Conservation (phyloP, 768 basidiomycete species). For the Leucocoprinus leucothites region DNA sequence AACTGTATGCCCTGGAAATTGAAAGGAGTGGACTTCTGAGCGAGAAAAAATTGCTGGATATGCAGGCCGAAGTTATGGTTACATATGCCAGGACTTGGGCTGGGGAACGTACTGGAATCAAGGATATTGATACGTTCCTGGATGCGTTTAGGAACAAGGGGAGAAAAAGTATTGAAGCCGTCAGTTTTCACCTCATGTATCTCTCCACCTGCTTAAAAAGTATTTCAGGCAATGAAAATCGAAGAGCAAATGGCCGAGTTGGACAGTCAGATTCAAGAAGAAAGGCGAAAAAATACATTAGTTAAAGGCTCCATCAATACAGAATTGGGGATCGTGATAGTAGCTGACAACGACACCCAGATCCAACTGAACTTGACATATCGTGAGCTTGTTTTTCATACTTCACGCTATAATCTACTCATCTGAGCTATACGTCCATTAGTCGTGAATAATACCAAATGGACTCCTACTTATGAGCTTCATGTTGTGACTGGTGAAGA, state of each 20-base stretch:
- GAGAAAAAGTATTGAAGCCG: constrained; percentile 29
- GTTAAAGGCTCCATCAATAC: constrained; percentile 33
- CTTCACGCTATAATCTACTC: too few species aligned
- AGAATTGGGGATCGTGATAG: constrained; percentile 40
- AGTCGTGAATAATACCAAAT: constrained; percentile 51
- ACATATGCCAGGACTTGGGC: constrained; percentile 41
- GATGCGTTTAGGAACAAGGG: constrained; percentile 36
- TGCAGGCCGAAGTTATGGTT: constrained; percentile 39
- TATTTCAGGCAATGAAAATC: constrained; percentile 27
- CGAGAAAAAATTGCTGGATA: constrained; percentile 35
- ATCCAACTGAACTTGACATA: constrained; percentile 51
- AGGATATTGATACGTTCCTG: constrained; percentile 38
- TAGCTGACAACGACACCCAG: constrained; percentile 29
- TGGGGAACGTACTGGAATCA: constrained; percentile 38
- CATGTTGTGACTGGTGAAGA: constrained; percentile 43
- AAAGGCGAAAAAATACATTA: constrained; percentile 25
- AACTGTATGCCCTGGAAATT: constrained; percentile 30
- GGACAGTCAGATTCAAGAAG: constrained; percentile 34
- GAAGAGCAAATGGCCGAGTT: constrained; percentile 41
- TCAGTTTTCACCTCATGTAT: constrained; percentile 16
- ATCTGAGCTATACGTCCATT: too few species aligned
- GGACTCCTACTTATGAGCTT: constrained; percentile 60
- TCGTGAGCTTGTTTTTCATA: too few species aligned
- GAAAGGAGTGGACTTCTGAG: constrained; percentile 34
- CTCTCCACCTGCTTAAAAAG: not conserved